A percentile compares a stretch with the other conserved stretches of the same genome.
Evolutionary conservation across 78 protist species (phyloP).

Genomic region (Acrasis kona): DNA sequence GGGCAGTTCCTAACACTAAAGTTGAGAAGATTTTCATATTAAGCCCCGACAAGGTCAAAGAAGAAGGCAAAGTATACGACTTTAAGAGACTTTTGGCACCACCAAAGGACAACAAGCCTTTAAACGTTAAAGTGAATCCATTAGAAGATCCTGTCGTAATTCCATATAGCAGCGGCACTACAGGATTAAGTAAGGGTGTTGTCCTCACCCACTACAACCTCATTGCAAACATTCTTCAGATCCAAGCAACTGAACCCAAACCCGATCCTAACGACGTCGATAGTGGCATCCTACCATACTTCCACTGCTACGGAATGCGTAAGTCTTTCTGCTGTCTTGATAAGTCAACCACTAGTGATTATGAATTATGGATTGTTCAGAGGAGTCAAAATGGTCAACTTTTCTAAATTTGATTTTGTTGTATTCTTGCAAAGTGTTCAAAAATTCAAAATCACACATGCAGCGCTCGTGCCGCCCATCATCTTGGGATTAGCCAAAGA

Average conservation of each 20-base stretch:
- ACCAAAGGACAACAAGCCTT: neutral
- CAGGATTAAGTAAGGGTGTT: constrained; percentile 84
- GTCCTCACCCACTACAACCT: constrained; percentile 60
- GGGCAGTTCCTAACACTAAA: neutral
- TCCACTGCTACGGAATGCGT: constrained; percentile 53
- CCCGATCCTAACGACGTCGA: constrained; percentile 1
- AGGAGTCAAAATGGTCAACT: constrained; percentile 4
- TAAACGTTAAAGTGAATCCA: neutral
- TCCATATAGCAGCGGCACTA: constrained; percentile 63
- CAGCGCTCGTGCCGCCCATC: constrained; percentile 71
- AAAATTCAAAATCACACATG: constrained; percentile 12
- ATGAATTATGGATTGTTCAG: neutral
- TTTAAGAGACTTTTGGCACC: neutral
- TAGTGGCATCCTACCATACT: constrained; percentile 59
- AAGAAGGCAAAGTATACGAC: neutral
- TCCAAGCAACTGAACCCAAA: neutral
- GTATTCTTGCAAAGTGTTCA: constrained; percentile 31
- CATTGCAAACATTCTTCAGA: constrained; percentile 52
- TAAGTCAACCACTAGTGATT: too few relatives aligned
- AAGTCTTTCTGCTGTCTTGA: too few relatives aligned
- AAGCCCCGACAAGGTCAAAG: neutral
- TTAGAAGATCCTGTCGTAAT: constrained; percentile 10
- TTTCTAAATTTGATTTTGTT: constrained; percentile 56
- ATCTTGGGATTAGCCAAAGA: constrained; percentile 66
- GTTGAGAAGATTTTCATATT: neutral